phyloP scores from a whole-genome alignment of 2,329 filamentous ascomycete species.

The Ophiocordyceps camponoti-leonardi region DNA sequence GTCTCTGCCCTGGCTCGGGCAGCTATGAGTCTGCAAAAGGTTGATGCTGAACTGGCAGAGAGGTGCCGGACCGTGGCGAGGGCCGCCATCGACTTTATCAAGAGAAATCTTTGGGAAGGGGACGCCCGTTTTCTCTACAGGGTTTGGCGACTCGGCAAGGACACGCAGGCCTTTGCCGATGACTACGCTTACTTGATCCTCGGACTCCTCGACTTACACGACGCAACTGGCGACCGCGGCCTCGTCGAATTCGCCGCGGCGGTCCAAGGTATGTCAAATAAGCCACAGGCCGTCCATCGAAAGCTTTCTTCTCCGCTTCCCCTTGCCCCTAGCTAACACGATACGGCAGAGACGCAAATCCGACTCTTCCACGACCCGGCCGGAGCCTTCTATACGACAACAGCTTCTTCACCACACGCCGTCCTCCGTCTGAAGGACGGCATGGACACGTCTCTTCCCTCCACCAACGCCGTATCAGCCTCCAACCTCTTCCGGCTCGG shows the following conservation, averaged over 20 bases:
- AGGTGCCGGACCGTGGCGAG: constrained; percentile 49
- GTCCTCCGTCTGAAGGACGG: constrained; percentile 86
- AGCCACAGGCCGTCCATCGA: background rate
- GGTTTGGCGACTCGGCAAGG: constrained; percentile 51
- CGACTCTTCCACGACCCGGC: constrained; percentile 58
- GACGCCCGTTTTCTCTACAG: constrained; percentile 48
- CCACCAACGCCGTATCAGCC: constrained; percentile 75
- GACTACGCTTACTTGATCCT: constrained; percentile 85
- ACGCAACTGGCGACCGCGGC: constrained; percentile 58
- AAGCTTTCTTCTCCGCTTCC: background rate
- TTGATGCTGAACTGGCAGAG: constrained; percentile 38
- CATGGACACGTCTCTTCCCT: constrained; percentile 84
- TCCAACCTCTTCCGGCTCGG: constrained; percentile 73
- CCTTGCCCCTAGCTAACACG: background rate
- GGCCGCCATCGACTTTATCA: constrained; percentile 56
- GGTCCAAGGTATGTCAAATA: constrained; percentile 45
- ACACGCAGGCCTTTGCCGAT: constrained; percentile 65
- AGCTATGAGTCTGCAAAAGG: constrained; percentile 45
- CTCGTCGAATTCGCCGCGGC: constrained; percentile 69
- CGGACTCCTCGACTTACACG: constrained; percentile 70
- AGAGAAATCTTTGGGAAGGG: constrained; percentile 53
- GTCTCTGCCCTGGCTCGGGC: constrained; percentile 69
- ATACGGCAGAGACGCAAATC: constrained; percentile 48
- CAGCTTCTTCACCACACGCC: constrained; percentile 43
- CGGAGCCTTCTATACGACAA: constrained; percentile 60